A percentile compares a stretch with the other conserved stretches of the same genome.
Evolutionary conservation across 2,329 filamentous ascomycete species (phyloP).

Genomic region (Coniella lustricola): DNA sequence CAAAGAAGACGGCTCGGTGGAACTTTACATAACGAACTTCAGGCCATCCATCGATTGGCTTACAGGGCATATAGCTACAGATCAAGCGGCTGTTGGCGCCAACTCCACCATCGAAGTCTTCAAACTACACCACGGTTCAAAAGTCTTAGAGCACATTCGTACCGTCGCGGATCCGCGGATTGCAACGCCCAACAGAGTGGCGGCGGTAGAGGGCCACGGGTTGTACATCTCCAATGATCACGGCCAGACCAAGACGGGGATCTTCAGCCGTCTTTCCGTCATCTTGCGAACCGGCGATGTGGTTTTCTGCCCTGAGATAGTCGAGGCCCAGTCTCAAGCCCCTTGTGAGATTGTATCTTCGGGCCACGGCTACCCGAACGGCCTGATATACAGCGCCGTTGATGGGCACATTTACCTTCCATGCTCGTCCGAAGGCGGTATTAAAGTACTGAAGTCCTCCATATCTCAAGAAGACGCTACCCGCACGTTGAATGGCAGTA

Average conservation of each 20-base stretch:
- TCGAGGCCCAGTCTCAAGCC: background rate
- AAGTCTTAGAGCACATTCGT: background rate
- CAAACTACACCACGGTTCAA: background rate
- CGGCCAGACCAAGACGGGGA: slow-evolving; percentile 1
- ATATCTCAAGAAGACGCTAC: too few relatives aligned
- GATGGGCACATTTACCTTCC: slow-evolving; percentile 5
- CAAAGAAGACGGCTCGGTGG: slow-evolving; percentile 14
- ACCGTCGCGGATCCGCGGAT: slow-evolving; percentile 1
- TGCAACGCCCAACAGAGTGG: slow-evolving; percentile 5
- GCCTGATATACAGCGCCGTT: background rate
- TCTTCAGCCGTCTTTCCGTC: background rate
- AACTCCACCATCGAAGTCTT: slow-evolving; percentile 8
- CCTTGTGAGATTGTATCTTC: slow-evolving; percentile 1
- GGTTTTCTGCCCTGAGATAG: background rate
- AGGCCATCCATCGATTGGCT: slow-evolving; percentile 21
- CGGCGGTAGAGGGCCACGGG: background rate
- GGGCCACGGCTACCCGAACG: slow-evolving; percentile 8
- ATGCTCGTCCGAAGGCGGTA: background rate
- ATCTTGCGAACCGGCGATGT: slow-evolving; percentile 3
- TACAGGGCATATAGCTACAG: background rate
- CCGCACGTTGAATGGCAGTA: background rate
- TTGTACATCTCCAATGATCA: slow-evolving; percentile 8
- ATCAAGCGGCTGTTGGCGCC: background rate
- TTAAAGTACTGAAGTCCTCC: slow-evolving; percentile 1
- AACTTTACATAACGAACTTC: slow-evolving; percentile 22